A percentile compares a stretch with the other conserved stretches of the same genome.
Conservation (phyloP, 371 early-diverging fungal genomes). For the Mortierella sp. region DNA sequence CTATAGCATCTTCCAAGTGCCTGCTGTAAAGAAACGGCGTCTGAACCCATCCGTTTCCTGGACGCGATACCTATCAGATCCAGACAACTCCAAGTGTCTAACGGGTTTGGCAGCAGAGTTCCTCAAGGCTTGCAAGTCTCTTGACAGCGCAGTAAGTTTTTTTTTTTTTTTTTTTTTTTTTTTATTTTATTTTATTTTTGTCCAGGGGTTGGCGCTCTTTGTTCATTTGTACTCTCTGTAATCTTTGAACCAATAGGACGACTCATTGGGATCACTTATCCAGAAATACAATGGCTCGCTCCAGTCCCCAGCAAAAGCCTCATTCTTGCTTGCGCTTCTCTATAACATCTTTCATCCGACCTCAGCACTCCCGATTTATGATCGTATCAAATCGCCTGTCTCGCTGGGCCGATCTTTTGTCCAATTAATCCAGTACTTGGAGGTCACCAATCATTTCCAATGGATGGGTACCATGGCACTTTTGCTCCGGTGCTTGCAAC, state of each 20-base stretch:
- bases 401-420: slow-evolving; percentile 42
- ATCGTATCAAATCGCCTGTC: slow-evolving; percentile 44
- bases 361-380: slow-evolving; percentile 40
- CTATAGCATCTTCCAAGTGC: slow-evolving; percentile 42
- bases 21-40: slow-evolving; percentile 30
- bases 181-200: no score
- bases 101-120: slow-evolving; percentile 40
- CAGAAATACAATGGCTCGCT: slow-evolving; percentile 34
- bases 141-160: slow-evolving; percentile 37
- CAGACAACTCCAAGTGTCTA: slow-evolving; percentile 40
- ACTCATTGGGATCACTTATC: slow-evolving; percentile 32
- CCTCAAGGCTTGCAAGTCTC: slow-evolving; percentile 39
- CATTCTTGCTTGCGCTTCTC: slow-evolving; percentile 36
- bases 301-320: slow-evolving; percentile 35
- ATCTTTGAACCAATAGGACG: slow-evolving; percentile 18
- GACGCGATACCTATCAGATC: slow-evolving; percentile 37
- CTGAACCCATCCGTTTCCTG: slow-evolving; percentile 31
- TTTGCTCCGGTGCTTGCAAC: slow-evolving; percentile 44
- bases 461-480: slow-evolving; percentile 49
- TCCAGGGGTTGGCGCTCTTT: not conserved
- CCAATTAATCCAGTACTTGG: slow-evolving; percentile 44
- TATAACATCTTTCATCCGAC: slow-evolving; percentile 51
- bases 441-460: slow-evolving; percentile 46
- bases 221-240: not conserved
- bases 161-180: not conserved